Evolutionary conservation across 1,284 basidiomycete genomes (phyloP).

Genomic region (Irpex sp.): DNA sequence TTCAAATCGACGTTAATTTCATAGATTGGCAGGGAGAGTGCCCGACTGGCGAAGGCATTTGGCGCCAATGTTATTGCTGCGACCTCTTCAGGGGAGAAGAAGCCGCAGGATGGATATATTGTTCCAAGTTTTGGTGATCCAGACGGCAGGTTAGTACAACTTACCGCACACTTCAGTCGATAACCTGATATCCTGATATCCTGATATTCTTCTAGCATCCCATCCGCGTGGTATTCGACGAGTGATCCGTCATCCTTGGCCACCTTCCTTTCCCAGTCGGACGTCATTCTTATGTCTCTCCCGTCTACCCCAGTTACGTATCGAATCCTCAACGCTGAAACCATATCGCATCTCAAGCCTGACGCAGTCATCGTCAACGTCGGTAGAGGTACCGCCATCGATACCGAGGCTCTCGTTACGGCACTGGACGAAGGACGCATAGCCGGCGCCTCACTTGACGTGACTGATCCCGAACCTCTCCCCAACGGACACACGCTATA

Average conservation of each 20-base stretch:
- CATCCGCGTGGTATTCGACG: conserved; percentile 7
- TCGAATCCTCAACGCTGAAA: conserved; percentile 4
- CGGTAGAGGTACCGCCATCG: conserved; percentile 12
- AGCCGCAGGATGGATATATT: conserved; percentile 9
- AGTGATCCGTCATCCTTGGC: conserved; percentile 1
- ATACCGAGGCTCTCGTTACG: conserved; percentile 8
- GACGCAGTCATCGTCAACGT: conserved; percentile 9
- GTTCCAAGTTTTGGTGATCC: conserved; percentile 12
- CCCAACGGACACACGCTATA: conserved; percentile 9
- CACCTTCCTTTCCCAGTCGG: conserved; percentile 3
- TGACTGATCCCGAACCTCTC: conserved; percentile 11
- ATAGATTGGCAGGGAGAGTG: conserved; percentile 11
- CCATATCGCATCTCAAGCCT: conserved; percentile 1
- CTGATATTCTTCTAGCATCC: not conserved
- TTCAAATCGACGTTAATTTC: not conserved
- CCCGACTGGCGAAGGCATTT: conserved; percentile 8
- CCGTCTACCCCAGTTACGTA: conserved; percentile 9
- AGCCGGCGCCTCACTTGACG: conserved; percentile 11
- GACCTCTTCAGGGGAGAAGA: conserved; percentile 4
- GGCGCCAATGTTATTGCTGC: conserved; percentile 10
- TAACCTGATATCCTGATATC: not conserved
- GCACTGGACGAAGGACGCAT: conserved; percentile 7
- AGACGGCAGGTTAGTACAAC: conserved; percentile 3
- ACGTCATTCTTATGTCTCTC: conserved; percentile 11
- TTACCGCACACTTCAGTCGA: too few species aligned